Conservation (phyloP, 2,329 filamentous ascomycete species). For the Lachnellula subtilissima region DNA sequence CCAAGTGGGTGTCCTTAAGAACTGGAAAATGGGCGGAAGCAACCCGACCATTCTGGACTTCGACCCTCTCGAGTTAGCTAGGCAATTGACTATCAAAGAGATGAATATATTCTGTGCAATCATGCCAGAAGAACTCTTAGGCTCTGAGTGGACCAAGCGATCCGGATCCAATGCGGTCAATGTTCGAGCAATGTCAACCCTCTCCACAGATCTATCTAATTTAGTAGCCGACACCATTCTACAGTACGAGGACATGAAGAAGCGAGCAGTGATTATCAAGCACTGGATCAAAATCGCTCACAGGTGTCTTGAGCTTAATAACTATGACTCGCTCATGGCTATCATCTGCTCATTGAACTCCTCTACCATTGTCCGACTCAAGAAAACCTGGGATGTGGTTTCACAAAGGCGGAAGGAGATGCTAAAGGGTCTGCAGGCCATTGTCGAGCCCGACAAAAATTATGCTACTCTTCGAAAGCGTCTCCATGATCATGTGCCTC, state of each 20-base stretch:
- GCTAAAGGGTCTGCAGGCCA: constrained; percentile 72
- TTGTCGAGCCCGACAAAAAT: constrained; percentile 87
- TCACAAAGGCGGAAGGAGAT: constrained; percentile 77
- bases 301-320: constrained; percentile 82
- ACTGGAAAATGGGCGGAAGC: constrained; percentile 68
- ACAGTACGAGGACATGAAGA: constrained; percentile 84
- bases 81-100: constrained; percentile 89
- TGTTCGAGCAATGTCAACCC: constrained; percentile 86
- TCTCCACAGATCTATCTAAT: constrained; percentile 90
- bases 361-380: constrained; percentile 81
- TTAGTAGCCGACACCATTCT: constrained; percentile 91
- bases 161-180: constrained; percentile 74
- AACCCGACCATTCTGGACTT: constrained; percentile 80
- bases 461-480: constrained; percentile 80
- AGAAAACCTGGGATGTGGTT: constrained; percentile 86
- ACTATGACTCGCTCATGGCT: constrained; percentile 95
- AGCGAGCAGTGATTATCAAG: constrained; percentile 84
- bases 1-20: constrained; percentile 66
- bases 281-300: constrained; percentile 96
- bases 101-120: constrained; percentile 90
- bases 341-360: constrained; percentile 93
- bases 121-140: constrained; percentile 83
- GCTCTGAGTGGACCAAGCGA: constrained; percentile 91
- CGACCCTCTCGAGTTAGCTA: constrained; percentile 82
- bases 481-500: constrained; percentile 79